Percentiles rank a stretch among this genome's conserved stretches.
Conservation (phyloP, 1,284 basidiomycete genomes). For the Trichosporon inkin region DNA sequence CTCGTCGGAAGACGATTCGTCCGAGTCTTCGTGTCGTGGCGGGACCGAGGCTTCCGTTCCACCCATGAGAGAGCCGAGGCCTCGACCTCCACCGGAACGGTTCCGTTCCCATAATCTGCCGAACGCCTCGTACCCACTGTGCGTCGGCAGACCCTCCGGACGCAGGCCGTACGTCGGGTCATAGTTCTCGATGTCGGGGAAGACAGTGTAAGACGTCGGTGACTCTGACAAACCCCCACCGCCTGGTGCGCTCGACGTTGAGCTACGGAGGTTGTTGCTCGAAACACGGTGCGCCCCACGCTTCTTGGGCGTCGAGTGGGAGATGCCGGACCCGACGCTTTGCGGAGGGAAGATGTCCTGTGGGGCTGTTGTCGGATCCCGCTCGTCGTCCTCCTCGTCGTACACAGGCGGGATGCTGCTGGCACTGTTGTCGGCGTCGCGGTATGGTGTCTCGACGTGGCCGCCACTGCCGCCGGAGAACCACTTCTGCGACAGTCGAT, state of each 20-base stretch:
- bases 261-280: slow-evolving; percentile 1
- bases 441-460: slow-evolving; percentile 48
- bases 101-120: slow-evolving; percentile 58
- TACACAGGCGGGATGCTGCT: slow-evolving; percentile 51
- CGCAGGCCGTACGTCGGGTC: slow-evolving; percentile 98
- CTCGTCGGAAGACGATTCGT: slow-evolving; percentile 54
- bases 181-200: slow-evolving; percentile 82
- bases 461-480: slow-evolving; percentile 48
- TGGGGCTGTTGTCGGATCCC: slow-evolving; percentile 25
- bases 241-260: slow-evolving; percentile 13
- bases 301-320: slow-evolving; percentile 3
- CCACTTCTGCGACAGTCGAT: slow-evolving; percentile 92
- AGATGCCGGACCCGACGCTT: slow-evolving; percentile 1
- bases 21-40: slow-evolving; percentile 1
- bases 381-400: slow-evolving; percentile 54
- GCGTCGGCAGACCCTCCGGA: slow-evolving; percentile 71
- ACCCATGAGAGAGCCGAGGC: slow-evolving; percentile 46
- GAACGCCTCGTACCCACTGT: slow-evolving; percentile 49
- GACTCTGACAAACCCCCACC: slow-evolving; percentile 40
- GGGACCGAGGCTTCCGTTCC: neutral
- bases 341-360: slow-evolving; percentile 13
- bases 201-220: slow-evolving; percentile 54
- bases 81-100: slow-evolving; percentile 59
- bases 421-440: slow-evolving; percentile 22
- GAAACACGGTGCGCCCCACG: neutral